Evolutionary conservation across 495 filamentous ascomycete genomes (phyloP).

Genomic region (Eremomyces bilateralis): DNA sequence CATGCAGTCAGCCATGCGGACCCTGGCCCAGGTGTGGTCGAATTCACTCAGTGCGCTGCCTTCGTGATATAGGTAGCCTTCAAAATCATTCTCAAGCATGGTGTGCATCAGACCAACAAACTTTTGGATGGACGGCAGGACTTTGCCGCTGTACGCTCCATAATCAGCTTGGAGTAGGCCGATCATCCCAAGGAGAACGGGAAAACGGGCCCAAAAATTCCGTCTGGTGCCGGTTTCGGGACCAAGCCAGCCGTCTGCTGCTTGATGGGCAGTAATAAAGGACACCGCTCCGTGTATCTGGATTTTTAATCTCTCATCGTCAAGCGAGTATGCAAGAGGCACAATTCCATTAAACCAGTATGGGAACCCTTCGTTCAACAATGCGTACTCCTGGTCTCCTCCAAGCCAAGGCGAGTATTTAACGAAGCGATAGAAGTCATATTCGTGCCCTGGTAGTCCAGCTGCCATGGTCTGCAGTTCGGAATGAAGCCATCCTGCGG

Average conservation of each 20-base stretch:
- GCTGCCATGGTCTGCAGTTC: constrained; percentile 29
- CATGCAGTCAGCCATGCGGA: constrained; percentile 10
- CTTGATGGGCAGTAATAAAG: constrained; percentile 29
- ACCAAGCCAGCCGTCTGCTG: constrained; percentile 39
- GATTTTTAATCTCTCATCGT: constrained; percentile 30
- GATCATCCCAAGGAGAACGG: constrained; percentile 30
- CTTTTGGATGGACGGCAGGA: constrained; percentile 19
- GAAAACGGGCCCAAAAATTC: constrained; percentile 32
- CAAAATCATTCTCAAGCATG: constrained; percentile 31
- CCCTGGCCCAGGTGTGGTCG: constrained; percentile 6
- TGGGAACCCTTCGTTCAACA: constrained; percentile 34
- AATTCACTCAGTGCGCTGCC: constrained; percentile 20
- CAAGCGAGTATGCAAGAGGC: constrained; percentile 34
- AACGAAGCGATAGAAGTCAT: constrained; percentile 37
- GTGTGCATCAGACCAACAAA: constrained; percentile 20
- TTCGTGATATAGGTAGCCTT: constrained; percentile 24
- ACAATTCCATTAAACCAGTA: constrained; percentile 50
- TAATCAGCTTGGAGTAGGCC: constrained; percentile 23
- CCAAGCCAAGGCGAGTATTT: constrained; percentile 33
- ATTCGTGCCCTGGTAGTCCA: constrained; percentile 37
- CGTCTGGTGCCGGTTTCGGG: constrained; percentile 27
- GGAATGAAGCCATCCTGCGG: constrained; percentile 37
- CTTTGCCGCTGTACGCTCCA: constrained; percentile 12
- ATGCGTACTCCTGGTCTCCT: constrained; percentile 32
- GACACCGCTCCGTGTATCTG: constrained; percentile 29